These are phyloP conservation scores for Papiliotrema fonsecae DNA, from an alignment of 1,284 basidiomycete genomes.

Conservation along the genomic window DNA sequence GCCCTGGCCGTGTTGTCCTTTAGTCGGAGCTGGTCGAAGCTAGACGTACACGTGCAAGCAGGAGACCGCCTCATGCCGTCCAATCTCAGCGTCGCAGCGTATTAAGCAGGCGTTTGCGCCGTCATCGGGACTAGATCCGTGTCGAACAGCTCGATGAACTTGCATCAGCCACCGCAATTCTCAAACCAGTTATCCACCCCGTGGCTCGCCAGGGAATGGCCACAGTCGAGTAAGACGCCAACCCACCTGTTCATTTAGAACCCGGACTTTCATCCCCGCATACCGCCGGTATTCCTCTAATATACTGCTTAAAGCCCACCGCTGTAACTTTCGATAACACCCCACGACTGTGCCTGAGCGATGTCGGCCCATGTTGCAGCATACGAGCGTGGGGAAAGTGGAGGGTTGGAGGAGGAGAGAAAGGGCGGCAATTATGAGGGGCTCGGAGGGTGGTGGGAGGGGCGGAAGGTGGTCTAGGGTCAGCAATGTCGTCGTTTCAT, in stretches of 20 bases:
- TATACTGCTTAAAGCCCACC: constrained; percentile 53
- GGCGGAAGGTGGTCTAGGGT: constrained; percentile 42
- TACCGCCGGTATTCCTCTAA: constrained; percentile 54
- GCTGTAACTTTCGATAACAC: constrained; percentile 49
- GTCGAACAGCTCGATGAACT: constrained; percentile 56
- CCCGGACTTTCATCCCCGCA: constrained; percentile 53
- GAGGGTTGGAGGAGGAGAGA: constrained; percentile 51
- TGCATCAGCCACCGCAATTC: neutral
- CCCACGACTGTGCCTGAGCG: constrained; percentile 54
- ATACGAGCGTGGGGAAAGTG: constrained; percentile 52
- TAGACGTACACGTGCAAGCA: no score
- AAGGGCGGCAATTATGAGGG: constrained; percentile 53
- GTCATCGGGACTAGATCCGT: constrained; percentile 51
- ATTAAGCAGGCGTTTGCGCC: constrained; percentile 10
- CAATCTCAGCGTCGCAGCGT: no score
- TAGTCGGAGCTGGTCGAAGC: no score
- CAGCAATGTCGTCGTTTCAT: constrained; percentile 2
- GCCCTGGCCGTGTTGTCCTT: no score
- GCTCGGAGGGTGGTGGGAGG: constrained; percentile 48
- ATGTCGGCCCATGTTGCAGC: constrained; percentile 54
- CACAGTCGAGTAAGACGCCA: no score
- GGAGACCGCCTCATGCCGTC: no score
- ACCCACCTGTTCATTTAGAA: constrained; percentile 53
- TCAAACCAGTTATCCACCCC: neutral
- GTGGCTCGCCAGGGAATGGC: no score